phyloP scores from a whole-genome alignment of 805 yeast species.

The Metschnikowia lunata region DNA sequence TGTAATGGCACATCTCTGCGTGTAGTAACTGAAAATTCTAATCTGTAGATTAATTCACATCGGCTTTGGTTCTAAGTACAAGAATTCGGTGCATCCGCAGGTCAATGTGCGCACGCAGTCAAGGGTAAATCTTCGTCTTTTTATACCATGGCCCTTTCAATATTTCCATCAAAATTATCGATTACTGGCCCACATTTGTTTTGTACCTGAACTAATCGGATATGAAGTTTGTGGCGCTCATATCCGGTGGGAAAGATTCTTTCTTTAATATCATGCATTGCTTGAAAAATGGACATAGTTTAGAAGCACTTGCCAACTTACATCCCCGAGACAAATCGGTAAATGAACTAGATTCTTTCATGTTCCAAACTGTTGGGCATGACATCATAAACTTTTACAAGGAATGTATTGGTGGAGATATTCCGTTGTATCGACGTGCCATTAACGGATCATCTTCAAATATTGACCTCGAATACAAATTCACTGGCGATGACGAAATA shows the following conservation, averaged over 20 bases:
- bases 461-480: slow-evolving; percentile 61
- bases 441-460: slow-evolving; percentile 63
- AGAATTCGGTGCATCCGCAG: too few species aligned
- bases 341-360: slow-evolving; percentile 82
- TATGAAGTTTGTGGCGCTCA: slow-evolving; percentile 89
- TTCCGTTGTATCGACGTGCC: slow-evolving; percentile 71
- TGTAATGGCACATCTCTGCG: too few species aligned
- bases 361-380: slow-evolving; percentile 98
- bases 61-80: too few species aligned
- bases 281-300: slow-evolving; percentile 76
- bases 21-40: too few species aligned
- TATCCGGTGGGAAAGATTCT: slow-evolving; percentile 96
- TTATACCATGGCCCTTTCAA: too few species aligned
- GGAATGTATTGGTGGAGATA: slow-evolving; percentile 54
- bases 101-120: too few species aligned
- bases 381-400: slow-evolving; percentile 63
- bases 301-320: slow-evolving; percentile 80
- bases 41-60: too few species aligned
- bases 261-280: slow-evolving; percentile 87
- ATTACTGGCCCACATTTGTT: too few species aligned
- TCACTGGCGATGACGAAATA: slow-evolving; percentile 76
- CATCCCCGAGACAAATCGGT: slow-evolving; percentile 48
- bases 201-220: too few species aligned
- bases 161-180: too few species aligned
- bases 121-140: too few species aligned